Base-by-base conservation (phyloP, 2,329 filamentous ascomycete species). In the Penicillium sp. region DNA sequence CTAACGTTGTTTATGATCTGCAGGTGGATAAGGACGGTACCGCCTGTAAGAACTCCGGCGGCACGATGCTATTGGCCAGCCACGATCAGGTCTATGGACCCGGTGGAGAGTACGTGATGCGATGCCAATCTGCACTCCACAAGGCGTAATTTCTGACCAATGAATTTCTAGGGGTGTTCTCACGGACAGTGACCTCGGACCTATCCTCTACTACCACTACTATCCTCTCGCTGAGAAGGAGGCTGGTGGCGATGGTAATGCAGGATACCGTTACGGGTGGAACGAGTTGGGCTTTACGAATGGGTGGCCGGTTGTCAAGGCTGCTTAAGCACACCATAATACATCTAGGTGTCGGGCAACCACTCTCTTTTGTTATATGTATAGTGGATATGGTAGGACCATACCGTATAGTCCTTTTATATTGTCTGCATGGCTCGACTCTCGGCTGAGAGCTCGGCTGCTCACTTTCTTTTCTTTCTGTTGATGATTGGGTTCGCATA, bases 201-300 rank as follows among this genome's bases (percentile, higher is more conserved):
- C 80, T 2, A 77, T 87, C 3, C 73, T 87, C 6, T 87, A 87
- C 67, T 87, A 87, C 64, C 84, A 87, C 65, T 86, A 87, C 64
- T 66, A 66, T 51, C 55, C 62, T 3, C 61, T 64, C 18, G 72
- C 83, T 3, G 72, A 83, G 60, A 84, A 78, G 3, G 71, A 72
- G 4, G 76, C 81, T 56, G 81, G 81, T 2, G 76, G 82, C 0
- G 78, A 82, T 58, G 73, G 69, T 6, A 59, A 75, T 29, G 75
- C 52, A 1, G 58, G 55, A 26, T 66, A 78, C 54, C 64, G 72
- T 44, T 80, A 80, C 65, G 77, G 77, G n/a, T 81, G 77, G 77
- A 81, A 81, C 59, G 65, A 61, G 8, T 59, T 81, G 15, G 69
- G 63, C 37, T 81, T 74, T 68, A 68, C 65, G 18, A 64, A 69